phyloP scores from a whole-genome alignment of 179 eudicot species.

The Spergularia azorica region DNA sequence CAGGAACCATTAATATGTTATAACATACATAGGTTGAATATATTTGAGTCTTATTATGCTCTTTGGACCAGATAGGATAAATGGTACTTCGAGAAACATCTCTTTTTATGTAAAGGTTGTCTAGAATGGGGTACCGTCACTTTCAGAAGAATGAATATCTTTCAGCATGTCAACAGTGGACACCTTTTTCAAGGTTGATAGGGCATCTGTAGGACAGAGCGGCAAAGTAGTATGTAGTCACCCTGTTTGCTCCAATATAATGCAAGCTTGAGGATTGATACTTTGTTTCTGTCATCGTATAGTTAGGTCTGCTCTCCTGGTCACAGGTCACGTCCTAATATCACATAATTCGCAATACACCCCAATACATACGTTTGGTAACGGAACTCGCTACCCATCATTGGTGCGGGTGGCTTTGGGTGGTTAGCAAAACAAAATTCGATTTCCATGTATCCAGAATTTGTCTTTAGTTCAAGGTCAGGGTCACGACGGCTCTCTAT shows the following conservation, averaged over 20 bases:
- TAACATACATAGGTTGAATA: neutral
- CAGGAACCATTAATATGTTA: conserved; percentile 11
- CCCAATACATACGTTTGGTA: neutral
- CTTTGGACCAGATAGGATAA: neutral
- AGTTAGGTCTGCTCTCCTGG: neutral
- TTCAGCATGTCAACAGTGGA: neutral
- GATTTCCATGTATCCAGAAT: neutral
- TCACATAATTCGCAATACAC: neutral
- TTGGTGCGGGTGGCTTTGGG: neutral
- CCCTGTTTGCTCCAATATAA: neutral
- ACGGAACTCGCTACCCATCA: neutral
- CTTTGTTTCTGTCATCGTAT: neutral
- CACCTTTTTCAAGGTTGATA: neutral
- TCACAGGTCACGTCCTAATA: neutral
- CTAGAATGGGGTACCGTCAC: neutral
- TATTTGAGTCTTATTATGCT: neutral
- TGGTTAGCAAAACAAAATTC: neutral
- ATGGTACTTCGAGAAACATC: neutral
- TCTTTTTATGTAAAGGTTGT: conserved; percentile 1
- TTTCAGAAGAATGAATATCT: conserved; percentile 4
- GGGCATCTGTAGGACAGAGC: neutral
- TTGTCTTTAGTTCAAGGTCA: neutral
- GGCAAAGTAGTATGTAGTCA: neutral
- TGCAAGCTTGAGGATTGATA: neutral
- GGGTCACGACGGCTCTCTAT: neutral